A percentile compares a stretch with the other conserved stretches of the same genome.
Evolutionary conservation across 2,329 filamentous ascomycete species (phyloP).

Genomic region (Byssochlamys sp.): DNA sequence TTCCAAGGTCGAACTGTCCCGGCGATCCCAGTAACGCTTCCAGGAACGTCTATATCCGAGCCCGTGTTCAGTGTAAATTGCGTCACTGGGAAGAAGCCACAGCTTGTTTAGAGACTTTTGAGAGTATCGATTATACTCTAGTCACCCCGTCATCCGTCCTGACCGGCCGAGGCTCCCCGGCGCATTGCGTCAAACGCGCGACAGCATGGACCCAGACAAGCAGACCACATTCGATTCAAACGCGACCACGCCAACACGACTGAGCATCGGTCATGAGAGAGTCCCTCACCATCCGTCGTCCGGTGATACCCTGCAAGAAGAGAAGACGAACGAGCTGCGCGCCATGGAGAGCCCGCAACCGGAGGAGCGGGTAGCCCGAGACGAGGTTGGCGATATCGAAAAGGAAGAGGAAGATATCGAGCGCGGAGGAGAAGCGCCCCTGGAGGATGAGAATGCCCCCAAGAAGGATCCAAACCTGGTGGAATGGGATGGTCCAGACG

Average conservation of each 20-base stretch:
- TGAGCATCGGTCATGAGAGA: not conserved
- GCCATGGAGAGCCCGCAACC: not conserved
- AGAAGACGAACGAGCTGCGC: not conserved
- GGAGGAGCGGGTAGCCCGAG: not conserved
- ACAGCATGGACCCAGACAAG: not conserved
- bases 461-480: constrained; percentile 21
- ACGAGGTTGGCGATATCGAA: not conserved
- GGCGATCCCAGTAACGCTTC: not conserved
- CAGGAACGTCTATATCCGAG: not conserved
- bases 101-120: not conserved
- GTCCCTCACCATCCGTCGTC: not conserved
- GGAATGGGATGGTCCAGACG: constrained; percentile 21
- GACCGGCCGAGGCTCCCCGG: not conserved
- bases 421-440: not conserved
- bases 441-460: constrained; percentile 3
- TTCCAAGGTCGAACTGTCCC: not conserved
- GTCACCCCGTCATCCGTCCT: not conserved
- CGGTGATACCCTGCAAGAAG: not conserved
- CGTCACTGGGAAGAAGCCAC: not conserved
- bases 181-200: not conserved
- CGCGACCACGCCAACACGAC: not conserved
- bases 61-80: not conserved
- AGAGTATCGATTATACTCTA: too few species aligned
- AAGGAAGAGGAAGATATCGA: not conserved
- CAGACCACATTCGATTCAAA: not conserved